Evolutionary conservation across 140 eudicot genomes (phyloP).

Genomic region (Bidens hawaiensis): DNA sequence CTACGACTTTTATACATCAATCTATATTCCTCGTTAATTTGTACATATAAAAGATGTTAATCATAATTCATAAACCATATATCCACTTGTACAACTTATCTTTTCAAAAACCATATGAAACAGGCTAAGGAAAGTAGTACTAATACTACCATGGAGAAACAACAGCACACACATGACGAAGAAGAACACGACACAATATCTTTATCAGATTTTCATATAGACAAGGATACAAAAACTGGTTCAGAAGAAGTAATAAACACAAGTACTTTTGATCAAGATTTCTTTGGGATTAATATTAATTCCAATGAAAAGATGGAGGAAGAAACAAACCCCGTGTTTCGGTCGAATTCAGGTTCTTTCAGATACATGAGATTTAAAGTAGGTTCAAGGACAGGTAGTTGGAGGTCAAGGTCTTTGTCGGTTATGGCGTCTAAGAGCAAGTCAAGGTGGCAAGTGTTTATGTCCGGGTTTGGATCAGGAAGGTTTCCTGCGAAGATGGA

Average conservation of each 20-base stretch:
- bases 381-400: background rate
- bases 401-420: conserved; percentile 30
- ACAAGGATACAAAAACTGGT: background rate
- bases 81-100: background rate
- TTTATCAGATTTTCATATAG: conserved; percentile 25
- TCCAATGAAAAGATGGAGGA: conserved; percentile 11
- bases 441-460: conserved; percentile 36
- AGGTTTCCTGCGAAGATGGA: conserved; percentile 45
- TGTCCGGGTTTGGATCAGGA: conserved; percentile 41
- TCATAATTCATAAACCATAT: background rate
- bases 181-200: conserved; percentile 25
- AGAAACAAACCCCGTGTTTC: conserved; percentile 27
- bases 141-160: conserved; percentile 4
- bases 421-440: conserved; percentile 26
- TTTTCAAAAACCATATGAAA: background rate
- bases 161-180: too few relatives aligned
- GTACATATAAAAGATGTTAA: background rate
- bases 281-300: conserved; percentile 53
- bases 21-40: background rate
- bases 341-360: conserved; percentile 31
- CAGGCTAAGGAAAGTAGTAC: background rate
- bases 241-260: background rate
- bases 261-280: conserved; percentile 29
- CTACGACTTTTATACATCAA: conserved; percentile 4
- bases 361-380: conserved; percentile 27